Evolutionary conservation across 176 grass and related monocot species (phyloP), one percentile per base, ranked within the genome.

Genomic region (Musa acuminata): DNA sequence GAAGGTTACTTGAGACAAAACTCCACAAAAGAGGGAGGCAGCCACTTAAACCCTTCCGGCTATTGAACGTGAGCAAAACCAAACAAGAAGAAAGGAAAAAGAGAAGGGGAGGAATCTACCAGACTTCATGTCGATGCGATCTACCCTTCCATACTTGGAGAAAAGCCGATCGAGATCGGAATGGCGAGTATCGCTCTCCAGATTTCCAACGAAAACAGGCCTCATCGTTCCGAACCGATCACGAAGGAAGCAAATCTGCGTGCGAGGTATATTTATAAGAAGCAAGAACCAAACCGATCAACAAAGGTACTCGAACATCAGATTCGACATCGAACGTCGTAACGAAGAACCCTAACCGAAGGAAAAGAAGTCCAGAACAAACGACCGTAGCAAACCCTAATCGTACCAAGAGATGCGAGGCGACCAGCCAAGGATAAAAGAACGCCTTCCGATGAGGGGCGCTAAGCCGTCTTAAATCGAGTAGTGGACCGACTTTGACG

Each of bases 61-160:
- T 22, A 52, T 17, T 20, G 8, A 49, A 13, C 10, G 3, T 4
- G 14, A 25, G 25, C 43, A 48, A 8, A 53, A 64, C 53, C 12
- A 57, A 14, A 11, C 0, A 55, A 80, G 51, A 23, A 13, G 53
- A 11, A n/a, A 53, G 9, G 17, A 54, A 25, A 49, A 20, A 25
- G 3, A 17, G 76, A 80, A 52, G 26, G 29, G 23, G n/a, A 76
- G 54, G 8, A 25, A 55, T 52, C 71, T 88, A 96, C 92, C 89
- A 74, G 79, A 86, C 63, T 92, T 96, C 79, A 92, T 92, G 82
- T 96, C 93, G 81, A 96, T 96, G 73, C 89, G 89, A 69, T 82
- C 77, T 49, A 92, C 83, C 76, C 85, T 85, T 9, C 93, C 85
- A 77, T 88, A 90, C 86, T 86, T 92, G 49, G 89, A 89, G 84